A percentile compares a stretch with the other conserved stretches of the same genome.
Evolutionary conservation across 106 monocot species (phyloP).

Genomic region (Iris macrosiphon): DNA sequence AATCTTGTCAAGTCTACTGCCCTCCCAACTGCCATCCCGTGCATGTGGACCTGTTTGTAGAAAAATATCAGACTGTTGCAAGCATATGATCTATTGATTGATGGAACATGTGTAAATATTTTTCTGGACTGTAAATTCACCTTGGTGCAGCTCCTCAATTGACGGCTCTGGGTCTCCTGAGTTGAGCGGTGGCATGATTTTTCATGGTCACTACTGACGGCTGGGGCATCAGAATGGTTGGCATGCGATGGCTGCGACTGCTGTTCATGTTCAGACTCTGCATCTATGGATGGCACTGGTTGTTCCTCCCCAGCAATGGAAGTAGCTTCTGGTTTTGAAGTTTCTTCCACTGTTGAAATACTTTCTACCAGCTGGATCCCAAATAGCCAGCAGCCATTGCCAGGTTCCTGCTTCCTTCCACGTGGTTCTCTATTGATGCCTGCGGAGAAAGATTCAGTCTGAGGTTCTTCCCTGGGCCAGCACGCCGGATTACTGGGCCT

Average conservation of each 20-base stretch:
- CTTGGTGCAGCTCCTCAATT: conserved; percentile 69
- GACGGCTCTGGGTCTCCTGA: conserved; percentile 46
- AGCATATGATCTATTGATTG: too few species aligned
- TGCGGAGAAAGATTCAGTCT: conserved; percentile 20
- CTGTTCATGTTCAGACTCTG: conserved; percentile 32
- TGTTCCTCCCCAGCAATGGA: conserved; percentile 18
- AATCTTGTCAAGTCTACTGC: conserved; percentile 84
- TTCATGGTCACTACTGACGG: conserved; percentile 55
- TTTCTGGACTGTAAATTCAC: conserved; percentile 8
- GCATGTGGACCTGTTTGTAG: conserved; percentile 69
- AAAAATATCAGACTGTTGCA: background rate
- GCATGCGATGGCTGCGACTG: conserved; percentile 37
- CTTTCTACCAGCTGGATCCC: conserved; percentile 57
- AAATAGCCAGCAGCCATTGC: conserved; percentile 57
- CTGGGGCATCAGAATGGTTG: conserved; percentile 41
- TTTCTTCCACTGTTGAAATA: conserved; percentile 16
- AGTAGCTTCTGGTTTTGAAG: conserved; percentile 7
- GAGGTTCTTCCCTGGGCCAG: conserved; percentile 34
- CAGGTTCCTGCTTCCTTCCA: conserved; percentile 38
- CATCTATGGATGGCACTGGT: conserved; percentile 15
- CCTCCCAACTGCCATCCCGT: conserved; percentile 89
- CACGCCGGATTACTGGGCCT: conserved; percentile 15
- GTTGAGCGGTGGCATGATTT: conserved; percentile 45
- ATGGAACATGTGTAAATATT: too few species aligned
- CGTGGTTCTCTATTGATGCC: conserved; percentile 20